Evolutionary conservation across 2,329 filamentous ascomycete genomes (phyloP), one percentile per base, ranked within the genome.

Genomic region (Colletotrichum costaricense): DNA sequence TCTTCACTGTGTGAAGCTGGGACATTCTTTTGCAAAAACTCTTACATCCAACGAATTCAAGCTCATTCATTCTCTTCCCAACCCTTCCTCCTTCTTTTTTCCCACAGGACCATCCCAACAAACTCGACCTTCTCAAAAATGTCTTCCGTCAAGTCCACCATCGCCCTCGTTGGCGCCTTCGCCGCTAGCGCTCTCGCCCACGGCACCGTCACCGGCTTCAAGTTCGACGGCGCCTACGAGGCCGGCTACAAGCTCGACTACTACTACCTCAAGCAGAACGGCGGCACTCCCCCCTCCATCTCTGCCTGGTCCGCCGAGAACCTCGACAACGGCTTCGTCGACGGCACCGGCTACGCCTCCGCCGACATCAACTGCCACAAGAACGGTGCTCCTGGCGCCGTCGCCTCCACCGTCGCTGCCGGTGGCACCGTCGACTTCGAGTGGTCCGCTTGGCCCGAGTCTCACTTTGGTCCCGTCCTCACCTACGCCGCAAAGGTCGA

Each of bases 401-500:
- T 80, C 35, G 79, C 82, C 60, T 84, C 83, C 24, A 78, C 78
- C 1, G 81, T 86, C 8, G 66, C 79, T 2, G 84, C 85, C 30
- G 85, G 85, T 9, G 80, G 81, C 74, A 81, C 78, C 70, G 78
- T 87, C 63, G 82, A 76, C 35, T 77, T 86, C 65, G 78, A 82
- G 62, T 87, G 85, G 85, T 81, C 76, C 30, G 77, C 75, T 1
- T 87, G 85, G 86, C 84, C 85, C 49, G 81, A 80, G 1, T 80
- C 78, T 6, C 86, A 88, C 78, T 75, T 83, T 42, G 84, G 88
- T 0, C 91, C 91, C 9, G 87, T 93, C 76, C 86, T 93, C 75
- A 88, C 88, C 80, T 93, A 93, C 83, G 82, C 93, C 19, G 91
- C 91, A 68, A 86, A 86, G 76, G 91, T 89, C 82, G 83, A 85